A percentile compares a stretch with the other conserved stretches of the same genome.
These are phyloP conservation scores for Lachnellula hyalina DNA, from an alignment of 2,329 filamentous ascomycete genomes.

Conservation along the genomic window DNA sequence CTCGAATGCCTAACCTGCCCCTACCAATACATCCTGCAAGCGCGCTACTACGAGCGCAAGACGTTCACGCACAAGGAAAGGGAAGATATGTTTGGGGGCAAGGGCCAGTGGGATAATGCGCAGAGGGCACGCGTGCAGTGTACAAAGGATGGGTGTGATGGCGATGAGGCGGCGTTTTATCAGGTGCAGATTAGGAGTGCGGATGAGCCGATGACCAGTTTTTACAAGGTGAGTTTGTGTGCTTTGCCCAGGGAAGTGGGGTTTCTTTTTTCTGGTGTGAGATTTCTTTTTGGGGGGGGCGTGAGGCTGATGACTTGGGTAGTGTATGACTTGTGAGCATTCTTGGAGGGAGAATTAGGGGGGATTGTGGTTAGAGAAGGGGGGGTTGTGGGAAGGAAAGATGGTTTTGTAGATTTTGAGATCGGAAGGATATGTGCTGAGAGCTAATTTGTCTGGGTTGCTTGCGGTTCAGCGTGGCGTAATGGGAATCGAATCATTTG, in stretches of 20 bases:
- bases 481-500: neutral
- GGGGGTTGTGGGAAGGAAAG: neutral
- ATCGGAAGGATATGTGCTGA: slow-evolving; percentile 3
- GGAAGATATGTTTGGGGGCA: slow-evolving; percentile 85
- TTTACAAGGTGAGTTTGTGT: slow-evolving; percentile 65
- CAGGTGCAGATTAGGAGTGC: slow-evolving; percentile 97
- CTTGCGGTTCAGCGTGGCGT: slow-evolving; percentile 27
- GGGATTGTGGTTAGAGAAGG: neutral
- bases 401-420: neutral
- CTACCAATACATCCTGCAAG: slow-evolving; percentile 78
- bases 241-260: neutral
- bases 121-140: slow-evolving; percentile 82
- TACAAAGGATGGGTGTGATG: slow-evolving; percentile 72
- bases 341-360: slow-evolving; percentile 61
- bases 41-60: slow-evolving; percentile 73
- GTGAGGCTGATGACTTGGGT: slow-evolving; percentile 10
- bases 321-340: slow-evolving; percentile 63
- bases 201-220: slow-evolving; percentile 97
- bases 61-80: slow-evolving; percentile 77
- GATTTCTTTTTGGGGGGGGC: neutral
- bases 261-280: neutral
- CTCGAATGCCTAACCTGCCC: slow-evolving; percentile 95
- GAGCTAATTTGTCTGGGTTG: slow-evolving; percentile 5
- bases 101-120: slow-evolving; percentile 85
- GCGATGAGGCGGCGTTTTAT: slow-evolving; percentile 84